Percentiles rank a stretch among this genome's conserved stretches.
These are phyloP conservation scores for Cryptomeria japonica DNA, from an alignment of 75 land plant genomes.

Conservation along the genomic window DNA sequence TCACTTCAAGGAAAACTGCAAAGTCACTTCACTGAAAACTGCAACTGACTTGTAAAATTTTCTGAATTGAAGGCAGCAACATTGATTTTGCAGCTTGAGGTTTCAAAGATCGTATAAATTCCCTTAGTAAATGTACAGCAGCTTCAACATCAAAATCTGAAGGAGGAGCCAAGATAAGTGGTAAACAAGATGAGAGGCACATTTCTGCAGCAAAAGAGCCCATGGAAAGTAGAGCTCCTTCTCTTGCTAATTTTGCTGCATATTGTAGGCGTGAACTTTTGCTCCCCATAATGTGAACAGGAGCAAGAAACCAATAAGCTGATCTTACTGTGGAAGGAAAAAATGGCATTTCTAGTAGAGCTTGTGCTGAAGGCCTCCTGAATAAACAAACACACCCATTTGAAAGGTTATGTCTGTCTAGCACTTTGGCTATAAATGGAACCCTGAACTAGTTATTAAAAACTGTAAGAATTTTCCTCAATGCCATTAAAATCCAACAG, in stretches of 20 bases:
- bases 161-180: constrained; percentile 38
- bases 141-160: constrained; percentile 64
- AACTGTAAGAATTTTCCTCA: not conserved
- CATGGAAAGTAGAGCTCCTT: constrained; percentile 65
- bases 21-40: constrained; percentile 14
- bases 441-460: not conserved
- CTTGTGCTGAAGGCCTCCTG: constrained; percentile 78
- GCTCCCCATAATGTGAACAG: constrained; percentile 66
- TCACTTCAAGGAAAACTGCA: constrained; percentile 17
- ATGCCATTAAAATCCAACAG: not conserved
- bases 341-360: constrained; percentile 69
- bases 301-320: constrained; percentile 69
- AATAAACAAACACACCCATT: constrained; percentile 8
- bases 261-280: constrained; percentile 54
- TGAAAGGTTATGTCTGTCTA: not conserved
- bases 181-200: constrained; percentile 68
- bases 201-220: constrained; percentile 78
- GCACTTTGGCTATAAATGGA: not conserved
- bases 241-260: constrained; percentile 73
- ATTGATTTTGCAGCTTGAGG: constrained; percentile 51
- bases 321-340: constrained; percentile 68
- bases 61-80: constrained; percentile 65
- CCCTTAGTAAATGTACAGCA: constrained; percentile 56
- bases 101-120: constrained; percentile 61
- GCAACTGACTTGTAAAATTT: constrained; percentile 78